Evolutionary conservation across 345 rosid species (phyloP).

Genomic region (Tarenaya hassleriana): DNA sequence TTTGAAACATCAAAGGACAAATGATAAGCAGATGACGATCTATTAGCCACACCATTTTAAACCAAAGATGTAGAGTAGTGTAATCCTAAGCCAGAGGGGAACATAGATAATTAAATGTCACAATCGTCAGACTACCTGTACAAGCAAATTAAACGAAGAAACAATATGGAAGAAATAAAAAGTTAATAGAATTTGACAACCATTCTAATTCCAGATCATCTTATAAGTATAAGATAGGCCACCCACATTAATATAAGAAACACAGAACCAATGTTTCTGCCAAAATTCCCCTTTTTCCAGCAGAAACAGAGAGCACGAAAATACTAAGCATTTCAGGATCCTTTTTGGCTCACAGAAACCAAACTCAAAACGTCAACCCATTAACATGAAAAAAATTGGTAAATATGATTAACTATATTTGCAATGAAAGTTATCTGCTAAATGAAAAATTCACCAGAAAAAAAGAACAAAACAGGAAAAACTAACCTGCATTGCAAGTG

Average conservation of each 20-base stretch:
- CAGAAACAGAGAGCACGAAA: not conserved
- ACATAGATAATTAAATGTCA: conserved; percentile 1
- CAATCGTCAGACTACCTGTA: not conserved
- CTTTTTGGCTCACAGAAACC: too few species aligned
- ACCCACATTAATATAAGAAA: not conserved
- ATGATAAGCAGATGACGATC: not conserved
- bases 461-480: conserved; percentile 3
- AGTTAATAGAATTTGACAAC: not conserved
- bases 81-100: too few species aligned
- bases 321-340: too few species aligned
- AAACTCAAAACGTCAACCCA: too few species aligned
- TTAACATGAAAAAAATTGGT: too few species aligned
- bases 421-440: not conserved
- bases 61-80: conserved; percentile 3
- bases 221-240: not conserved
- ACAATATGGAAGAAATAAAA: not conserved
- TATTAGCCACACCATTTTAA: not conserved
- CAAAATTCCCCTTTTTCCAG: not conserved
- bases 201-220: conserved; percentile 4
- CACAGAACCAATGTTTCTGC: not conserved
- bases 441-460: conserved; percentile 5
- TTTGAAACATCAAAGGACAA: not conserved
- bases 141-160: not conserved
- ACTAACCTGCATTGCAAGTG: conserved; percentile 96
- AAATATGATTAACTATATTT: too few species aligned